These are phyloP conservation scores for Omphalotus olearius DNA, from an alignment of 1,284 basidiomycete genomes.

Conservation along the genomic window DNA sequence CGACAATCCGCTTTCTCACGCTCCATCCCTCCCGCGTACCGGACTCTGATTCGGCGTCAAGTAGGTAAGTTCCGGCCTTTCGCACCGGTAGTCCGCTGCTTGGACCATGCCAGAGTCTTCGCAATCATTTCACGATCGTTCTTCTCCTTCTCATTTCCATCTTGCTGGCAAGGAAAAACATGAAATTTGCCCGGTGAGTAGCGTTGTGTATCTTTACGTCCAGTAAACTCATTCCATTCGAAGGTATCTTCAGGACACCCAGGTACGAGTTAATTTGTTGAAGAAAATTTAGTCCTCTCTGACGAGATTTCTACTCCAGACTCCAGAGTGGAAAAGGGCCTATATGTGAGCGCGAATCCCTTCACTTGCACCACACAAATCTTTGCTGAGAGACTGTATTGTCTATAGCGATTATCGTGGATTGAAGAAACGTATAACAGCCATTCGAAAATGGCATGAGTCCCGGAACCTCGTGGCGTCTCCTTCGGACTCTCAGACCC, in stretches of 20 bases:
- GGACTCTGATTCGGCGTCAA: too few species aligned
- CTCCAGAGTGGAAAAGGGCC: conserved; percentile 77
- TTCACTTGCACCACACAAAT: not conserved
- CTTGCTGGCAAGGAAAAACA: conserved; percentile 17
- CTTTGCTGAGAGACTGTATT: conserved; percentile 3
- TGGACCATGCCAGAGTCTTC: too few species aligned
- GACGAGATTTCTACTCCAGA: conserved; percentile 33
- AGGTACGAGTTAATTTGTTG: conserved; percentile 35
- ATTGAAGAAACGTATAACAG: conserved; percentile 64
- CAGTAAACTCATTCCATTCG: not conserved
- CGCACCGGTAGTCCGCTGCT: too few species aligned
- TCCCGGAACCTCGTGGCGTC: conserved; percentile 23
- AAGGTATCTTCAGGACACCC: conserved; percentile 68
- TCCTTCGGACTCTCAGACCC: conserved; percentile 12
- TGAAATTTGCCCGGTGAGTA: conserved; percentile 55
- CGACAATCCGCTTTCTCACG: too few species aligned
- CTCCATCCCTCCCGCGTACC: too few species aligned
- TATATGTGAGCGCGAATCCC: conserved; percentile 56
- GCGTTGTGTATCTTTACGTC: not conserved
- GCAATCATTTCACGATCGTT: too few species aligned
- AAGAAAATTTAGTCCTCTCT: not conserved
- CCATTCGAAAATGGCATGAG: conserved; percentile 39
- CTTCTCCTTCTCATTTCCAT: too few species aligned
- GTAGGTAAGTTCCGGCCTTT: too few species aligned
- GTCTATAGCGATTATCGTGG: conserved; percentile 61